A percentile compares a stretch with the other conserved stretches of the same genome.
Conservation (phyloP, 2,329 filamentous ascomycete genomes). For the Colletotrichum theobromicola region DNA sequence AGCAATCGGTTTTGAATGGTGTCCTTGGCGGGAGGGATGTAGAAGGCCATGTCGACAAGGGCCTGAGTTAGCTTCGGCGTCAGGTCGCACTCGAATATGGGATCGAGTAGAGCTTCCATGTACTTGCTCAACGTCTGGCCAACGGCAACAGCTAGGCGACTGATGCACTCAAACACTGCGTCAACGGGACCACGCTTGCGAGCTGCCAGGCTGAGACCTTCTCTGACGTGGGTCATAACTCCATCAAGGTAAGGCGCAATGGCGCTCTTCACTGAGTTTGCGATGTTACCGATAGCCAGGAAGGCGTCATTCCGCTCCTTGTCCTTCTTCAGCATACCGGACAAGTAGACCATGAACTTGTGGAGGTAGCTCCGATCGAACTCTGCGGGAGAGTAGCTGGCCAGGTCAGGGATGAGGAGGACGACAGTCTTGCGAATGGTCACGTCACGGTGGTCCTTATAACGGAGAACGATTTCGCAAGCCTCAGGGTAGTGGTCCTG, state of each 20-base stretch:
- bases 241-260: slow-evolving; percentile 96
- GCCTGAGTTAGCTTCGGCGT: slow-evolving; percentile 94
- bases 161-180: slow-evolving; percentile 97
- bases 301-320: slow-evolving; percentile 95
- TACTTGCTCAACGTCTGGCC: slow-evolving; percentile 98
- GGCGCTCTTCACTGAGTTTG: slow-evolving; percentile 92
- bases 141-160: slow-evolving; percentile 91
- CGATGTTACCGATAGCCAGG: slow-evolving; percentile 93
- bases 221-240: slow-evolving; percentile 90
- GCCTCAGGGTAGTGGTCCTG: slow-evolving; percentile 90
- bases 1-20: slow-evolving; percentile 93
- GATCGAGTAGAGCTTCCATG: slow-evolving; percentile 93
- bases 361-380: slow-evolving; percentile 89
- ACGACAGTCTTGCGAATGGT: slow-evolving; percentile 91
- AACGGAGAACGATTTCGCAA: slow-evolving; percentile 89
- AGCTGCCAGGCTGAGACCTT: slow-evolving; percentile 84
- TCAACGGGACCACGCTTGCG: slow-evolving; percentile 68
- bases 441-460: slow-evolving; percentile 90
- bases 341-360: slow-evolving; percentile 96
- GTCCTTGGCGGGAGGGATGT: slow-evolving; percentile 92
- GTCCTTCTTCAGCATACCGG: slow-evolving; percentile 91
- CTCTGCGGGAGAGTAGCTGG: slow-evolving; percentile 88
- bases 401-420: slow-evolving; percentile 87
- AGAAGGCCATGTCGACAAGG: slow-evolving; percentile 97
- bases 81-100: slow-evolving; percentile 95